Base-by-base conservation (phyloP, 345 rosid genomes). In the Raphanus raphanistrum region DNA sequence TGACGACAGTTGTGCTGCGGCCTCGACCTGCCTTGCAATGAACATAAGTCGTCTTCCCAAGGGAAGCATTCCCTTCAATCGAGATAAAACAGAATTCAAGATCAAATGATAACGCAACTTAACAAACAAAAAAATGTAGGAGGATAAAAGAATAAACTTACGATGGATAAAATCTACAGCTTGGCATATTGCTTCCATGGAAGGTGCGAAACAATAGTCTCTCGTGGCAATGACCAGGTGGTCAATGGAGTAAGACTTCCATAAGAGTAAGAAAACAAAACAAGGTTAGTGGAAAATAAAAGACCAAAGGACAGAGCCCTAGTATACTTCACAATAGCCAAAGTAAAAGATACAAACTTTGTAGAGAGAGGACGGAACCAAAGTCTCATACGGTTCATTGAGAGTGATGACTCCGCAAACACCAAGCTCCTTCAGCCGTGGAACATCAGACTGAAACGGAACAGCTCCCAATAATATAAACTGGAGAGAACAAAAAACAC, bases 1-100 rank as follows among this genome's bases (percentile, higher is more conserved):
- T 79, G 73, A 93, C 98, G 66, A 95, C 45, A 32, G 98, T 95
- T 12, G 99, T 95, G 81, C 98, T 95, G 68, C 99, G 98, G 16
- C 99, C 99, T 36, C 98, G 87, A 29, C 99, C 99, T 28, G 99
- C 99, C 84, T 95, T 95, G 85, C 99, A 93, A 78, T 95, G 99
- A 69, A 95, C 97, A 66, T 93, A 95, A 5, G 97, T 93, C 9
- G 92, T 89, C 73, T 70, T 76, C 64, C 90, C 84, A 59, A 55
- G 60, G 36, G 71, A 80, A 21, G 79, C 91, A 84, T 95, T 95
- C 59, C 84, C 99, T 95, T 41, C 79, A 82, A 70, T n/a, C 7
- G 17, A 76, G 33, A 69, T 17, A 57, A 64, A 55, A 75, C 0
- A 70, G 76, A 15, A 78, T 35, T 80, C 12, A 29, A 55, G 52